A percentile compares a stretch with the other conserved stretches of the same genome.
These are phyloP conservation scores for Hypoxylon fuscum DNA, from an alignment of 495 filamentous ascomycete species.

Conservation along the genomic window DNA sequence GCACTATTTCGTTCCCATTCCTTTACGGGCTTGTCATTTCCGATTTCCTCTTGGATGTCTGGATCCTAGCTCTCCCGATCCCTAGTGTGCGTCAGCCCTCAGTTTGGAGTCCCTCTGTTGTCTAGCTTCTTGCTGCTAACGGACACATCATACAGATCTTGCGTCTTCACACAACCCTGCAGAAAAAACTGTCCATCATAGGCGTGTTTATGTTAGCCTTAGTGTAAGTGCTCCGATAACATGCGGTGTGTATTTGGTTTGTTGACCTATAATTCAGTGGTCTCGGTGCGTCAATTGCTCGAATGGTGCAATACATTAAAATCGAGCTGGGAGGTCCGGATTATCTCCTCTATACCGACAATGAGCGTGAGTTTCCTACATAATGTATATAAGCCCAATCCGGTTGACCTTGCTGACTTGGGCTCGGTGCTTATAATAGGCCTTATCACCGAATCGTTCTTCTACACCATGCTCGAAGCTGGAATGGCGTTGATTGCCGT, in stretches of 20 bases:
- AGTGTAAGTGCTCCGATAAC: background rate
- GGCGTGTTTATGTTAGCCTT: conserved; percentile 18
- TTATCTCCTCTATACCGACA: conserved; percentile 12
- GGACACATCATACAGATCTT: conserved; percentile 2
- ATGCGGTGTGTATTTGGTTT: background rate
- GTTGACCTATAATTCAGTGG: conserved; percentile 1
- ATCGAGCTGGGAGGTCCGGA: conserved; percentile 24
- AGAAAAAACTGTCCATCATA: conserved; percentile 14
- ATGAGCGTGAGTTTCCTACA: conserved; percentile 15
- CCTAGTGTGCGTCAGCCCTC: conserved; percentile 2
- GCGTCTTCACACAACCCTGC: conserved; percentile 4
- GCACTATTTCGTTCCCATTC: conserved; percentile 26
- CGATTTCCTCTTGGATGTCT: conserved; percentile 29
- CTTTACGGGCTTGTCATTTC: conserved; percentile 22
- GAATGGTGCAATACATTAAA: conserved; percentile 31
- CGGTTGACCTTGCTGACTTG: background rate
- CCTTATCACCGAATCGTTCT: conserved; percentile 21
- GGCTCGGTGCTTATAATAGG: conserved; percentile 2
- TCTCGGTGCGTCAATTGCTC: conserved; percentile 18
- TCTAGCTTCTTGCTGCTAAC: conserved; percentile 3
- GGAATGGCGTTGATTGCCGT: conserved; percentile 27
- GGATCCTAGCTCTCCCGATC: conserved; percentile 19
- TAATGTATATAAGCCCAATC: background rate
- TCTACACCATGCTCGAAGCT: conserved; percentile 25
- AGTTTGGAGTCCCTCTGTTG: too few species aligned